Conservation (phyloP, 2,329 filamentous ascomycete genomes). For the Talaromyces sp. region DNA sequence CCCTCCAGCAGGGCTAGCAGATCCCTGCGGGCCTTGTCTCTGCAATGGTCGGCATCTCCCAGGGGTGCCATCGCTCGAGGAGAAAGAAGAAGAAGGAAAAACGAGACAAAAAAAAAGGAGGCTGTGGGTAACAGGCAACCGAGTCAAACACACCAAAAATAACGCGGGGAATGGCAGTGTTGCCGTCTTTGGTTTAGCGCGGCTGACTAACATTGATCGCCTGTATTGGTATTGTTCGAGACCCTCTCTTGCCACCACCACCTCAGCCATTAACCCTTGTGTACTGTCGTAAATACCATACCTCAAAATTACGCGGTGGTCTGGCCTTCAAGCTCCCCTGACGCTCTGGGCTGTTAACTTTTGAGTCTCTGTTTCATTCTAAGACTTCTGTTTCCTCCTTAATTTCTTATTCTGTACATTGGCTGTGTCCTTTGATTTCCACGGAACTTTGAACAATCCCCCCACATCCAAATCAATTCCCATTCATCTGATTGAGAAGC, state of each 20-base stretch:
- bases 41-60: constrained; percentile 49
- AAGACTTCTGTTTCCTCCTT: neutral
- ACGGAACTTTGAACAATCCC: neutral
- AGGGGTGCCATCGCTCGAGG: constrained; percentile 24
- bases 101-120: constrained; percentile 11
- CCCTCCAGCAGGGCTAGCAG: constrained; percentile 89
- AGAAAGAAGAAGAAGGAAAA: too few species aligned
- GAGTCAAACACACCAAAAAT: constrained; percentile 22
- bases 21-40: constrained; percentile 73
- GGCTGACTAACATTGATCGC: constrained; percentile 18
- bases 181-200: constrained; percentile 23
- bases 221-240: constrained; percentile 5
- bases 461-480: neutral
- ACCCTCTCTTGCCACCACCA: constrained; percentile 3
- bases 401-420: too few species aligned
- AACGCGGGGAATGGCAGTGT: constrained; percentile 21
- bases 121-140: constrained; percentile 20
- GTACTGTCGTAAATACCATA: neutral
- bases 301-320: constrained; percentile 5
- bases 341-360: constrained; percentile 4
- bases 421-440: neutral
- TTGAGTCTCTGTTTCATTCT: constrained; percentile 1
- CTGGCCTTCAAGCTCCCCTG: constrained; percentile 33
- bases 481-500: neutral
- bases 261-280: neutral